phyloP scores from a whole-genome alignment of 768 basidiomycete genomes.

The Amanita phalloides region DNA sequence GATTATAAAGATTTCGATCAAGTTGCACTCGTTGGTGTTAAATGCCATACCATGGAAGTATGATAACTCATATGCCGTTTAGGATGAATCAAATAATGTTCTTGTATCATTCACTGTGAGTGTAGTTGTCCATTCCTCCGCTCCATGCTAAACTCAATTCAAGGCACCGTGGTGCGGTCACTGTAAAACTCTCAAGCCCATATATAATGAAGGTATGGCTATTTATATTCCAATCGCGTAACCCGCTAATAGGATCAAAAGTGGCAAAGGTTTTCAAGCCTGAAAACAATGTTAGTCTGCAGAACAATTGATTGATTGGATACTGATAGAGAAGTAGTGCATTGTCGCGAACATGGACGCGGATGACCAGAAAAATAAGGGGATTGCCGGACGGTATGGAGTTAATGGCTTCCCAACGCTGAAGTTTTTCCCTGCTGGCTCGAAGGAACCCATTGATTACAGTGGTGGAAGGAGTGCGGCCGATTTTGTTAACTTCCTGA shows the following conservation, averaged over 20 bases:
- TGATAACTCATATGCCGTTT: neutral
- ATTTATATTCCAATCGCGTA: neutral
- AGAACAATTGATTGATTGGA: neutral
- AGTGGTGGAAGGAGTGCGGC: conserved; percentile 59
- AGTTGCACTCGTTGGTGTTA: conserved; percentile 47
- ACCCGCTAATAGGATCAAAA: conserved; percentile 14
- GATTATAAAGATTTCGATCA: conserved; percentile 68
- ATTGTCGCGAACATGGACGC: conserved; percentile 88
- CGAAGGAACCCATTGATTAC: conserved; percentile 56
- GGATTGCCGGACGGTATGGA: conserved; percentile 58
- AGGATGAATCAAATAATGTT: conserved; percentile 70
- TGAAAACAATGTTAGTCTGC: conserved; percentile 54
- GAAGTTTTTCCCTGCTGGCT: conserved; percentile 83
- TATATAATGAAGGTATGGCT: conserved; percentile 62
- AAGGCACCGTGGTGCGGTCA: conserved; percentile 85
- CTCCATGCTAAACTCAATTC: conserved; percentile 5
- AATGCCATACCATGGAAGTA: neutral
- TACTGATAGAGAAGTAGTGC: conserved; percentile 40
- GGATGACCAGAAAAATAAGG: conserved; percentile 72
- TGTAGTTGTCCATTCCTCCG: conserved; percentile 7
- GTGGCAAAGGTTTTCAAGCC: conserved; percentile 71
- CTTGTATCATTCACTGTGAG: conserved; percentile 74
- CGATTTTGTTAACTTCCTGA: conserved; percentile 72
- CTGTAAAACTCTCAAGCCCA: conserved; percentile 87
- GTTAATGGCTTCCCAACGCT: conserved; percentile 85